Conservation (phyloP, 1,139 yeast species). For the Candida tetrigidarum region DNA sequence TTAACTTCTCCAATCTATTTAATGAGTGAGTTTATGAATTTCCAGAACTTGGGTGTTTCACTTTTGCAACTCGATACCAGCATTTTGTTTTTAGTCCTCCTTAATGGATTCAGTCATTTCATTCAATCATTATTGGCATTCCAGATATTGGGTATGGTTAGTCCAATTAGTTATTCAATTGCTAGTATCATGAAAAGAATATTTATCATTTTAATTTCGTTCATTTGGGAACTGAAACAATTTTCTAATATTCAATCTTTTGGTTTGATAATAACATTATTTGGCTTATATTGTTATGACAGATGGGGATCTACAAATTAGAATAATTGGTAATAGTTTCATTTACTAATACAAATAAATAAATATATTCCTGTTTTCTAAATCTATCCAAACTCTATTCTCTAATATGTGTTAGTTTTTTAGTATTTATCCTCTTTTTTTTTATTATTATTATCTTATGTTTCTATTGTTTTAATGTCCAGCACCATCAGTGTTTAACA, state of each 20-base stretch:
- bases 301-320: slow-evolving; percentile 57
- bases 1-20: slow-evolving; percentile 82
- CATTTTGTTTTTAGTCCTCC: slow-evolving; percentile 40
- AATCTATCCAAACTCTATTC: background rate
- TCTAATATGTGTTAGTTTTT: no score
- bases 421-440: no score
- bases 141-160: slow-evolving; percentile 81
- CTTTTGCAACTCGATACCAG: slow-evolving; percentile 36
- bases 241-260: slow-evolving; percentile 57
- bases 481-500: slow-evolving; percentile 48
- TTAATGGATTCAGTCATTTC: slow-evolving; percentile 83
- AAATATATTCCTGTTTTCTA: no score
- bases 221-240: slow-evolving; percentile 62
- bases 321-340: background rate
- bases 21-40: slow-evolving; percentile 55
- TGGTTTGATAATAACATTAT: slow-evolving; percentile 72
- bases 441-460: no score
- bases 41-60: slow-evolving; percentile 33
- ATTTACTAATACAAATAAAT: background rate
- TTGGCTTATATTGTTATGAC: slow-evolving; percentile 71
- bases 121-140: slow-evolving; percentile 86
- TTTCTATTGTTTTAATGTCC: slow-evolving; percentile 31
- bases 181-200: slow-evolving; percentile 90
- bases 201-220: slow-evolving; percentile 79
- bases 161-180: slow-evolving; percentile 90